These are phyloP conservation scores for Panaeolus cyanescens DNA, from an alignment of 768 basidiomycete species.

Conservation along the genomic window DNA sequence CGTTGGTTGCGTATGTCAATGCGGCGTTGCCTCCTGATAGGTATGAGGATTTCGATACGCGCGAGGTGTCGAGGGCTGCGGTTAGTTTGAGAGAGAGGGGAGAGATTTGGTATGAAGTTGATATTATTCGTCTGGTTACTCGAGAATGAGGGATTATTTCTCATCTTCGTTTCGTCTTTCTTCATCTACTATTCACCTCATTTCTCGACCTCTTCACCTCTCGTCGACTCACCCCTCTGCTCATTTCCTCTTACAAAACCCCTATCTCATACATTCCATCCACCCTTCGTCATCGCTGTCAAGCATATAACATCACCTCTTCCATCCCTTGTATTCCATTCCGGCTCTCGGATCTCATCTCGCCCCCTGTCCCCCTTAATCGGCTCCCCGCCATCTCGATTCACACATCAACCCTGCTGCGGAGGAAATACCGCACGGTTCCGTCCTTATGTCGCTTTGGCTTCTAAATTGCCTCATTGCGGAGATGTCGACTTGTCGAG, in stretches of 20 bases:
- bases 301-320: too few relatives aligned
- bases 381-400: not conserved
- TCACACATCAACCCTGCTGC: not conserved
- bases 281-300: not conserved
- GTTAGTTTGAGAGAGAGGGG: constrained; percentile 48
- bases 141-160: not conserved
- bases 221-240: not conserved
- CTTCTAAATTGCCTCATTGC: not conserved
- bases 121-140: constrained; percentile 35
- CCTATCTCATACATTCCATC: too few relatives aligned
- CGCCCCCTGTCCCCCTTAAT: not conserved
- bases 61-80: constrained; percentile 61
- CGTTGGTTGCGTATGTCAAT: constrained; percentile 72
- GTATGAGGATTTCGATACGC: constrained; percentile 81
- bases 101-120: constrained; percentile 52
- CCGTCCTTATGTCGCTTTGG: not conserved
- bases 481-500: not conserved
- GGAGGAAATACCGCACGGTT: not conserved
- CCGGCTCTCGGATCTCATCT: not conserved
- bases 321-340: not conserved
- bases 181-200: too few relatives aligned
- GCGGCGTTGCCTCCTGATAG: constrained; percentile 77
- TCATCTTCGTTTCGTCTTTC: too few relatives aligned
- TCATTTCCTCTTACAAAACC: not conserved
- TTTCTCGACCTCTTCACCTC: not conserved